phyloP scores from a whole-genome alignment of 129 eudicot species.

The Saposhnikovia divaricata region DNA sequence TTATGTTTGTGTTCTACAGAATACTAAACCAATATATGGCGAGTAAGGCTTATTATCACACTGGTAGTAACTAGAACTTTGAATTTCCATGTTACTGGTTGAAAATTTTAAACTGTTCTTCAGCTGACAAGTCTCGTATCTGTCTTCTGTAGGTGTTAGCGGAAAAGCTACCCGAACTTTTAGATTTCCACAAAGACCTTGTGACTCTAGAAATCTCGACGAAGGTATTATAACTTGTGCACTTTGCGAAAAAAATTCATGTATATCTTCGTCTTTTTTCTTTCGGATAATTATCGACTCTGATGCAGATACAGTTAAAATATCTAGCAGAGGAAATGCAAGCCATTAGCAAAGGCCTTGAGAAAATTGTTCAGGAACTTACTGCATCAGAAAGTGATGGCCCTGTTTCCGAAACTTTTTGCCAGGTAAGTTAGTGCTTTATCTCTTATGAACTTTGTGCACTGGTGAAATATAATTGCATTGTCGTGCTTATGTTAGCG shows the following conservation, averaged over 20 bases:
- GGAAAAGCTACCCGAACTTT: slow-evolving; percentile 59
- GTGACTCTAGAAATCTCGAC: slow-evolving; percentile 52
- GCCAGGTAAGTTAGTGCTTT: slow-evolving; percentile 33
- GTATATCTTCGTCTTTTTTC: neutral
- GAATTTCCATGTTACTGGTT: neutral
- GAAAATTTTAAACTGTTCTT: neutral
- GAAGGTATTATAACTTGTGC: slow-evolving; percentile 32
- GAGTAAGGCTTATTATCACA: neutral
- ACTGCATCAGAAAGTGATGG: slow-evolving; percentile 72
- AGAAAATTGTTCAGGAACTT: slow-evolving; percentile 67
- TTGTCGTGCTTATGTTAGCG: neutral
- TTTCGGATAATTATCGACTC: neutral
- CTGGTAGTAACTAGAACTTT: neutral
- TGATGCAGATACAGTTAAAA: slow-evolving; percentile 56
- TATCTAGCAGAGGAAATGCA: slow-evolving; percentile 89
- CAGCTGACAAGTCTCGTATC: neutral
- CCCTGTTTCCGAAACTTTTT: slow-evolving; percentile 42
- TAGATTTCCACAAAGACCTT: slow-evolving; percentile 57
- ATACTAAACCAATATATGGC: neutral
- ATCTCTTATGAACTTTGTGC: neutral
- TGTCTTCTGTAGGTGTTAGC: slow-evolving; percentile 43
- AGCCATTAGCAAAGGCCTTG: slow-evolving; percentile 63
- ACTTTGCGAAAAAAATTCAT: neutral
- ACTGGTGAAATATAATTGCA: neutral
- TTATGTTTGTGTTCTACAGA: neutral